Base-by-base conservation (phyloP, 1,284 basidiomycete species). In the Gymnopus androsaceus region DNA sequence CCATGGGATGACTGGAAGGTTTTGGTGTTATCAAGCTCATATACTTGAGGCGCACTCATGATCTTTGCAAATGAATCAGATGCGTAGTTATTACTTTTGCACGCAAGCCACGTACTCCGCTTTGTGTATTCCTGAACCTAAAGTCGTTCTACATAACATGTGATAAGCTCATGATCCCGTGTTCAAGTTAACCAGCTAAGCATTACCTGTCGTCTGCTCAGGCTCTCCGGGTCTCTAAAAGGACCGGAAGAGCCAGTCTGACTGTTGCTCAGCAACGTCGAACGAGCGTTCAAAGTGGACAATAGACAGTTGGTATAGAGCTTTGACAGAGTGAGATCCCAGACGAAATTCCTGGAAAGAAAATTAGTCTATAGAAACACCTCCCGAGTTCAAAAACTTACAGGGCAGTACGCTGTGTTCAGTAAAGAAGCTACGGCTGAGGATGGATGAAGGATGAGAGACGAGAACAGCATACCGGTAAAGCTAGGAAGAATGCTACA, bases 401-500 rank as follows among this genome's bases (percentile, higher is more conserved):
- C 55, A 57, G 36, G 2, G 55, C 55, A n/a, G 55, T 57, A 25
- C 36, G 55, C 55, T 57, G 17, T 4, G 40, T 23, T n/a, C n/a
- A n/a, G 17, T 4, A 23, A 11, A 40, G 8, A 9, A 4, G 25
- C 9, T 30, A 15, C 44, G 14, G 19, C 28, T 42, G 23, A 42
- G 41, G 11, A n/a, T 6, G 8, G 11, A 7, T 6, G 9, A 12
- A 42, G 28, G 23, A 8, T 12, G 37, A n/a, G n/a, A 7, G 17
- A 34, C 4, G 5, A 40, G 38, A 37, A 6, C 4, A 31, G 17
- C 66, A 17, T 36, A 72, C 71, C 4, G 65, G 66, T 44, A 70
- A 45, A 71, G 75, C 70, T 74, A 78, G 73, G 62, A 79, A 78
- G 62, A 77, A 77, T 8, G 76, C 61, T 6, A 79, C 73, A 62